Conservation (phyloP, 2,329 filamentous ascomycete genomes). For the Diplodia mutila region DNA sequence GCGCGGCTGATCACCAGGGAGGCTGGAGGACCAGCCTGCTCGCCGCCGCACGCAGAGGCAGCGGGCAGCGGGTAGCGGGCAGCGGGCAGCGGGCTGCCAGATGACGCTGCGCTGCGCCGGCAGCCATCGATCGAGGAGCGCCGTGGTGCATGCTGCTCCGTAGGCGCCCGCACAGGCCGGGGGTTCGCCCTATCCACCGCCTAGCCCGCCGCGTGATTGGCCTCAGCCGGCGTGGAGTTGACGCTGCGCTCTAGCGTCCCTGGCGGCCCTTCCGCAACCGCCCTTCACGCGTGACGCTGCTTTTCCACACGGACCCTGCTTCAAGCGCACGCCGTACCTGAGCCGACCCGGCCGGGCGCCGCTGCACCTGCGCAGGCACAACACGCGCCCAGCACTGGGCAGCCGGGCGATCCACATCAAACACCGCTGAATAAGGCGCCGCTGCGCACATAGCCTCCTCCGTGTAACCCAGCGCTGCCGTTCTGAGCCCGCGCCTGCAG, state of each 20-base stretch:
- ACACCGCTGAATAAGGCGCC: slow-evolving; percentile 17
- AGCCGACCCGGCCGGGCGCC: not conserved
- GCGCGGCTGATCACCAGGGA: slow-evolving; percentile 18
- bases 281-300: slow-evolving; percentile 10
- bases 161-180: slow-evolving; percentile 11
- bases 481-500: slow-evolving; percentile 2
- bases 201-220: not conserved
- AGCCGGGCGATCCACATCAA: slow-evolving; percentile 16
- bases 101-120: slow-evolving; percentile 22
- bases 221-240: not conserved
- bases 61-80: too few relatives aligned
- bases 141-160: not conserved
- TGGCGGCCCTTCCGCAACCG: not conserved
- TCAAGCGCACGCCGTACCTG: not conserved
- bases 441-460: slow-evolving; percentile 20
- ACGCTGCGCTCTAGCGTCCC: not conserved
- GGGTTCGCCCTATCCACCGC: slow-evolving; percentile 9
- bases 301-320: slow-evolving; percentile 15
- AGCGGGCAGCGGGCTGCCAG: slow-evolving; percentile 1
- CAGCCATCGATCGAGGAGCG: slow-evolving; percentile 12
- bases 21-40: not conserved
- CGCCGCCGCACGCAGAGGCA: not conserved
- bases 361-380: slow-evolving; percentile 11
- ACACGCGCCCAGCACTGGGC: too few relatives aligned
- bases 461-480: slow-evolving; percentile 15